Conservation (phyloP, 371 early-diverging fungal species). For the Mucor sp. region DNA sequence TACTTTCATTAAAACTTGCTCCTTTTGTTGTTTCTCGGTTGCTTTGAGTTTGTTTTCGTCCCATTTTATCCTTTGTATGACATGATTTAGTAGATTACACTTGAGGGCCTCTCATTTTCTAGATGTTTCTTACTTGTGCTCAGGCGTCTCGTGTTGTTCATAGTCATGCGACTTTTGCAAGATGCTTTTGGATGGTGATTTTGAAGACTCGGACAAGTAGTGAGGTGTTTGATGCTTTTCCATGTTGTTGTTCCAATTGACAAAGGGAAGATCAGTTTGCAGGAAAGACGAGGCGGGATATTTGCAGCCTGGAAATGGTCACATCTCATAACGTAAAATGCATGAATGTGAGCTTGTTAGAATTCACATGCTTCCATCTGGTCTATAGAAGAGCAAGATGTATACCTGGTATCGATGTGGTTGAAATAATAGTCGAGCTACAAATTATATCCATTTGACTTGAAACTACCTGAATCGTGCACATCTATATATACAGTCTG, state of each 20-base stretch:
- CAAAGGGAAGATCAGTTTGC: background rate
- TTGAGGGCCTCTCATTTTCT: background rate
- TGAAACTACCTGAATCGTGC: no score
- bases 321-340: background rate
- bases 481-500: no score
- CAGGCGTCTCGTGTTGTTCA: conserved; percentile 10
- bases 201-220: background rate
- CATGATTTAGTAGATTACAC: background rate
- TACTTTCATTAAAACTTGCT: conserved; percentile 89
- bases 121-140: conserved; percentile 7
- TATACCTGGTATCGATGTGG: no score
- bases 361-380: no score
- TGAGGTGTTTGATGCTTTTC: background rate
- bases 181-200: conserved; percentile 47
- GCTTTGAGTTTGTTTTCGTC: conserved; percentile 90
- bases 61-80: conserved; percentile 69
- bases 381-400: no score
- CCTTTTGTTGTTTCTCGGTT: conserved; percentile 81
- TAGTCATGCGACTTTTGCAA: conserved; percentile 35
- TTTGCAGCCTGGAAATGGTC: background rate
- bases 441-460: no score
- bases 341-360: background rate
- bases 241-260: background rate
- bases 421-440: no score
- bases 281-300: background rate